These are phyloP conservation scores for Passiflora organensis DNA, from an alignment of 345 rosid genomes.

Conservation along the genomic window DNA sequence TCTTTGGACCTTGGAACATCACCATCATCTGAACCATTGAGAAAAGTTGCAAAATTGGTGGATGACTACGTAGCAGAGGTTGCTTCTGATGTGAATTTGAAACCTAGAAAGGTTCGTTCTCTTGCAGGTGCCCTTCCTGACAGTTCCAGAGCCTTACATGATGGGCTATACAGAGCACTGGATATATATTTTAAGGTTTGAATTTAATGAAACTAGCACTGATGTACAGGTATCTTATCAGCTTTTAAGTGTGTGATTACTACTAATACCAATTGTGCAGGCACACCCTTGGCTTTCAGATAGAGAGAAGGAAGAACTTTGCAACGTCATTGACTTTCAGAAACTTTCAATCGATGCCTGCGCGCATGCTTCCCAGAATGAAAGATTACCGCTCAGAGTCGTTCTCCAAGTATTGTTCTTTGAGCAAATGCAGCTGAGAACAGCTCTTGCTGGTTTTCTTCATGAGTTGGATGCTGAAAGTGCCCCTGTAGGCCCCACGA, in stretches of 20 bases:
- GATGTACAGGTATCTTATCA: no score
- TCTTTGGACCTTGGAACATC: constrained; percentile 56
- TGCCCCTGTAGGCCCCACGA: constrained; percentile 41
- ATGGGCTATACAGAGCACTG: constrained; percentile 81
- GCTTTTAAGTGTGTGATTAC: constrained; percentile 11
- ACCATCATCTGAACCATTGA: constrained; percentile 50
- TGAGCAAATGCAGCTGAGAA: constrained; percentile 91
- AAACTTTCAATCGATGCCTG: constrained; percentile 94
- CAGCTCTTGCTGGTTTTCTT: constrained; percentile 72
- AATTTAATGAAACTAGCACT: constrained; percentile 14
- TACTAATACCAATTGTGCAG: constrained; percentile 44
- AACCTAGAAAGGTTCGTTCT: constrained; percentile 66
- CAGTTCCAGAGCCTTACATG: constrained; percentile 74
- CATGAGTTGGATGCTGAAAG: constrained; percentile 57
- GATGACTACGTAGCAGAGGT: constrained; percentile 91
- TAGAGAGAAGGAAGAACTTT: constrained; percentile 80
- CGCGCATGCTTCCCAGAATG: constrained; percentile 95
- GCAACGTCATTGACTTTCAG: constrained; percentile 78
- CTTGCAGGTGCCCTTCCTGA: constrained; percentile 85
- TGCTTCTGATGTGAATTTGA: constrained; percentile 89
- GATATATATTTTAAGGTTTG: constrained; percentile 93
- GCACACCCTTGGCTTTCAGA: constrained; percentile 96
- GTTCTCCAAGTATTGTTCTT: constrained; percentile 90
- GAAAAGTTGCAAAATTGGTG: constrained; percentile 64
- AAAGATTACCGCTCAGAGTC: constrained; percentile 77